Evolutionary conservation across 106 monocot species (phyloP), one percentile per base, ranked within the genome.

Genomic region (Hemerocallis citrina): DNA sequence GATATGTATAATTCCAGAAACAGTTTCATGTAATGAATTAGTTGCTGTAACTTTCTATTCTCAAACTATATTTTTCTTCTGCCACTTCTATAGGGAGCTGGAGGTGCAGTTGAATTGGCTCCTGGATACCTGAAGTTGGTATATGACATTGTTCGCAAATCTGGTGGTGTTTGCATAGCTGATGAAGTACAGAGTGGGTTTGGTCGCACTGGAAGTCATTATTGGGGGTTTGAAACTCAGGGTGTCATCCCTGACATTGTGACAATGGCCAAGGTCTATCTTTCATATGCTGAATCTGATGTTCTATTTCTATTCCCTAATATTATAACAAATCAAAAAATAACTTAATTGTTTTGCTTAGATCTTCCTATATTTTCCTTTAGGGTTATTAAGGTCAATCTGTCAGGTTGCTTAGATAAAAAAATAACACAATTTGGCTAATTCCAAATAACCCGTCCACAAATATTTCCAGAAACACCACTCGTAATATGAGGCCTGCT

Each of bases 121-220:
- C 88, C 98, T 67, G 98, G 98, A 30, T 98, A 98, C 55, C 72
- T 98, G 55, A 98, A 88, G 46, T 64, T 70, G 46, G 88, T 66
- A 23, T 98, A 92, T 73, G 82, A 98, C 43, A 78, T 74, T 44
- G 77, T 98, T 58, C 98, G 77, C 15, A 82, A 88, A 49, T 71
- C 88, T 62, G 92, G 87, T 39, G 98, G 98, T 55, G 77, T 98
- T 15, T 98, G 98, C 73, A 92, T 98, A 60, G 98, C 98, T 34
- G 98, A 98, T 66, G 98, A 98, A 76, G 98, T 98, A 38, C 98
- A 98, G 73, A 88, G 88, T 66, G 98, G 98, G 20, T 98, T 98
- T 77, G 98, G 98, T n/a, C 88, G 98, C 20, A 98, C 98, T 43
- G 98, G 98, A 43, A 88, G 88, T 27, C 84, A 98, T 56, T 98